Conservation (phyloP, 2,329 filamentous ascomycete genomes). For the Endothia cerciana region DNA sequence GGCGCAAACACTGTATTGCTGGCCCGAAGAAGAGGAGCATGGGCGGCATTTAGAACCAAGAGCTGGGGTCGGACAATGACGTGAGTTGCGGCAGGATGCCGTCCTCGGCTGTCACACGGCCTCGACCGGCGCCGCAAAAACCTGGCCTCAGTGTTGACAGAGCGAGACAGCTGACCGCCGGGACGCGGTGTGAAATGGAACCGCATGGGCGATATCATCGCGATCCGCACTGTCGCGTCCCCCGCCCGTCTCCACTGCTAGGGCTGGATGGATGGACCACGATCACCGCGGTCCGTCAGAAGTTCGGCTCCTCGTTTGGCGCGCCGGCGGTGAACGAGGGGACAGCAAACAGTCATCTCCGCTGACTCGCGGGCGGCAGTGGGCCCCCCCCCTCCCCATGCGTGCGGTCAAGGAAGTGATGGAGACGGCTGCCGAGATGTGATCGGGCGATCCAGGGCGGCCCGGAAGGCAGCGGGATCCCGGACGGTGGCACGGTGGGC, state of each 20-base stretch:
- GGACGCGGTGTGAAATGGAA: not conserved
- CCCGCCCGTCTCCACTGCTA: not conserved
- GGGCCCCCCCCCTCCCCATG: not conserved
- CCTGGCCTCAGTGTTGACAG: no score
- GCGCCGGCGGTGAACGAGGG: not conserved
- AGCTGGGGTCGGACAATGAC: not conserved
- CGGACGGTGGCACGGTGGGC: not conserved
- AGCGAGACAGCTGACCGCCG: no score
- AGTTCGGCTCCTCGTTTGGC: not conserved
- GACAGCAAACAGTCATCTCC: not conserved
- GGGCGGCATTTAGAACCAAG: not conserved
- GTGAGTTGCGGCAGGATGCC: not conserved
- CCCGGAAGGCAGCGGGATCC: not conserved
- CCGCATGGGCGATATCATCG: not conserved
- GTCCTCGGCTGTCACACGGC: constrained; percentile 6
- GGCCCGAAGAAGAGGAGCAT: not conserved
- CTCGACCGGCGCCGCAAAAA: not conserved
- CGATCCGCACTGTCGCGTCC: not conserved
- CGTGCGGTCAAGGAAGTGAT: no score
- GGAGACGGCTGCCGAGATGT: not conserved
- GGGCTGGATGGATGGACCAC: constrained; percentile 1
- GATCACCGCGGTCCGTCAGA: not conserved
- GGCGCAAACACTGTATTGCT: not conserved
- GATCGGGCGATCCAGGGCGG: not conserved
- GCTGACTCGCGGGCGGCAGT: not conserved